These are phyloP conservation scores for Boletus subparvulus DNA, from an alignment of 768 basidiomycete species.

Conservation along the genomic window DNA sequence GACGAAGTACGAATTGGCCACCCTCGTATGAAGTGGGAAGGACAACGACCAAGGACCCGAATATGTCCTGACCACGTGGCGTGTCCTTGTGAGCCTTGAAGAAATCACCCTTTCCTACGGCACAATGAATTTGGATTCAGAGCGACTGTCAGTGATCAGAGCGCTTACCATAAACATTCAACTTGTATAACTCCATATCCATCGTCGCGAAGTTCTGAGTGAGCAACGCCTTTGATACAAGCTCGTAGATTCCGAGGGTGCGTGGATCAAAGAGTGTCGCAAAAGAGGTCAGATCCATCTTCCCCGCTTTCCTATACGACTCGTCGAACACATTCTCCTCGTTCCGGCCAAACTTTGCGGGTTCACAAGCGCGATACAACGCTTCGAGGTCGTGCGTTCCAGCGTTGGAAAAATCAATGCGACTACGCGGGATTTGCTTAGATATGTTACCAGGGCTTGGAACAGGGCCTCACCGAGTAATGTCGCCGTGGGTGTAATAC, in stretches of 20 bases:
- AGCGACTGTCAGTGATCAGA: no score
- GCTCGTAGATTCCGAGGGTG: conserved; percentile 2
- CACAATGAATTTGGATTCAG: no score
- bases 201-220: background rate
- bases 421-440: background rate
- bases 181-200: conserved; percentile 40
- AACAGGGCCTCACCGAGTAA: no score
- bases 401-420: background rate
- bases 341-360: conserved; percentile 5
- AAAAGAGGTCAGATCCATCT: conserved; percentile 30
- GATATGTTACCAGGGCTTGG: no score
- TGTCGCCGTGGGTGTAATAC: no score
- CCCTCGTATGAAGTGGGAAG: conserved; percentile 36
- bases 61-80: conserved; percentile 41
- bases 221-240: background rate
- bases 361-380: conserved; percentile 4
- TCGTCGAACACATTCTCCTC: conserved; percentile 2
- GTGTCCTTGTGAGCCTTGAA: conserved; percentile 25
- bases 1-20: conserved; percentile 2
- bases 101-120: background rate
- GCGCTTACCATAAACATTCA: conserved; percentile 46
- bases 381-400: background rate
- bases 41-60: conserved; percentile 53
- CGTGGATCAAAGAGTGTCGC: conserved; percentile 13
- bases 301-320: conserved; percentile 42